Conservation (phyloP, 108 stramenopile species). For the Stephanodiscus triporus region DNA sequence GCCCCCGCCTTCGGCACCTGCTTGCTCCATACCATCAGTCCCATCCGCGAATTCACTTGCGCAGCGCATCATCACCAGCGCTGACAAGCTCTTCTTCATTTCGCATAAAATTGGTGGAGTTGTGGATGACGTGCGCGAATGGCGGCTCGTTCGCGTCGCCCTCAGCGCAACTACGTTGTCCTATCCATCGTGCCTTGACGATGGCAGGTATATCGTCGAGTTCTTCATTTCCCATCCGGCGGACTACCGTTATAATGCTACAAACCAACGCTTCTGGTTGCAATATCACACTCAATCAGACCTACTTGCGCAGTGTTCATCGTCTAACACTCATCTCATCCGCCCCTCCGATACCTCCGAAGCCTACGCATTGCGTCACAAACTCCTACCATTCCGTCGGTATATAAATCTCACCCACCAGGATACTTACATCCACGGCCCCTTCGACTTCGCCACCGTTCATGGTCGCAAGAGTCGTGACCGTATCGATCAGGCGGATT, state of each 20-base stretch:
- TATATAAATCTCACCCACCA: conserved; percentile 9
- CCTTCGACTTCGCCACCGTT: conserved; percentile 19
- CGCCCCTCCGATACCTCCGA: conserved; percentile 7
- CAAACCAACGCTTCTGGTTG: conserved; percentile 20
- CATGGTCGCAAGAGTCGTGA: conserved; percentile 12
- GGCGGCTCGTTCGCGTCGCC: not conserved
- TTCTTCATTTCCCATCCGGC: conserved; percentile 7
- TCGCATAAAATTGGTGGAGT: not conserved
- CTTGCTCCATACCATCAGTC: not conserved
- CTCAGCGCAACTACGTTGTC: not conserved
- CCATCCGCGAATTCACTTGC: not conserved
- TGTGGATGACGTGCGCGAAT: not conserved
- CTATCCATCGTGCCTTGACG: not conserved
- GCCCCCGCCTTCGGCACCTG: not conserved
- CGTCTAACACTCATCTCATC: conserved; percentile 1
- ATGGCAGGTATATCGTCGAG: not conserved
- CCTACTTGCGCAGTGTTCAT: not conserved
- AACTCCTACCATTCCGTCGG: conserved; percentile 1
- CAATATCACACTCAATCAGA: conserved; percentile 12
- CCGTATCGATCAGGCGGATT: conserved; percentile 1
- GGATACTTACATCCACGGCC: conserved; percentile 17
- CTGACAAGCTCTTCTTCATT: not conserved
- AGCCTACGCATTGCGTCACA: not conserved
- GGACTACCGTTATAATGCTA: not conserved
- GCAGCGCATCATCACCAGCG: not conserved